These are phyloP conservation scores for Phytophthora ohioensis DNA, from an alignment of 352 stramenopile species.

Conservation along the genomic window DNA sequence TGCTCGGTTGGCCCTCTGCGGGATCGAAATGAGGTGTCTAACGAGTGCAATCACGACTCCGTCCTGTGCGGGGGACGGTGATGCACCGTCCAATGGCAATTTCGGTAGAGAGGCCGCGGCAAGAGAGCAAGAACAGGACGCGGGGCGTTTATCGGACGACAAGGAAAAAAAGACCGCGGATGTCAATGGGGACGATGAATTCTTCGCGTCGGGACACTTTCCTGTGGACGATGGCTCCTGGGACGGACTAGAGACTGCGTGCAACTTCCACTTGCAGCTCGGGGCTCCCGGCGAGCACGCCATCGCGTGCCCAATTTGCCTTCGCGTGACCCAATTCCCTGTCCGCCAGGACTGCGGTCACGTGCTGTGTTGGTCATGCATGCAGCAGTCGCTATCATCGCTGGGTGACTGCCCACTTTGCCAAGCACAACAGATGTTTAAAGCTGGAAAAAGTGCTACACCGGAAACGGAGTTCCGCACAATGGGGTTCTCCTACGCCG, in stretches of 20 bases:
- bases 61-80: constrained; percentile 12
- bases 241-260: constrained; percentile 32
- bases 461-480: constrained; percentile 21
- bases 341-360: constrained; percentile 64
- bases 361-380: constrained; percentile 59
- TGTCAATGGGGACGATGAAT: constrained; percentile 27
- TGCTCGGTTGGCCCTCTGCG: constrained; percentile 19
- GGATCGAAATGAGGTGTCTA: constrained; percentile 29
- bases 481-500: constrained; percentile 30
- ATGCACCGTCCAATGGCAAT: not conserved
- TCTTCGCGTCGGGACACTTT: constrained; percentile 25
- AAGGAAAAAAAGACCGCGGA: constrained; percentile 38
- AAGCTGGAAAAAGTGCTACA: constrained; percentile 23
- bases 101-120: not conserved
- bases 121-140: constrained; percentile 12
- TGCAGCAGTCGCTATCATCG: constrained; percentile 54
- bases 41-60: not conserved
- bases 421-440: constrained; percentile 60
- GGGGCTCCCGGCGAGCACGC: constrained; percentile 2
- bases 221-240: constrained; percentile 27
- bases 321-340: constrained; percentile 48
- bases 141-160: constrained; percentile 16
- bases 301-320: constrained; percentile 59
- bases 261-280: constrained; percentile 48
- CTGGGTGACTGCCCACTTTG: constrained; percentile 57